A percentile compares a stretch with the other conserved stretches of the same genome.
Evolutionary conservation across 305 asterid genomes (phyloP).

Genomic region (Fraxinus angustifolia): DNA sequence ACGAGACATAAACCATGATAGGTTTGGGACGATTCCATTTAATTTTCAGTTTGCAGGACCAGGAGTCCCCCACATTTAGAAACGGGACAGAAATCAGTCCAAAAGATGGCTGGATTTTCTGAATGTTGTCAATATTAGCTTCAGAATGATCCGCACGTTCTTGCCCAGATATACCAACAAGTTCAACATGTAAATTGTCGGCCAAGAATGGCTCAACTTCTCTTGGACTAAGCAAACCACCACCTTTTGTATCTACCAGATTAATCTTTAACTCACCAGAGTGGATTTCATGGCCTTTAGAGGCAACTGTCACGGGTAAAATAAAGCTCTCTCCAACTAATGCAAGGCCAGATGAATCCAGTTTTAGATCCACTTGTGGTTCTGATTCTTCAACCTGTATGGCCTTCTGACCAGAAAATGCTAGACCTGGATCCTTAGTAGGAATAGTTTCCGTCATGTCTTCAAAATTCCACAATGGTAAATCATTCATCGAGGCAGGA

Average conservation of each 20-base stretch:
- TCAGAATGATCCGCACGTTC: constrained; percentile 38
- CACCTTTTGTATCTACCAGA: constrained; percentile 93
- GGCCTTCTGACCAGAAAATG: constrained; percentile 92
- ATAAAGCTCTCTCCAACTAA: constrained; percentile 84
- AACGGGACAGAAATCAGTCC: constrained; percentile 87
- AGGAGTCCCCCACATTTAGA: constrained; percentile 60
- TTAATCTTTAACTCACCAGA: constrained; percentile 96
- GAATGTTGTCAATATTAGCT: constrained; percentile 51
- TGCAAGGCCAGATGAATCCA: constrained; percentile 81
- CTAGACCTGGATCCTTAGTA: constrained; percentile 81
- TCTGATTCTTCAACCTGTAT: constrained; percentile 99
- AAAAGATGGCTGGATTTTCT: constrained; percentile 90
- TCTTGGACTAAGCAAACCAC: constrained; percentile 95
- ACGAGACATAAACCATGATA: constrained; percentile 85
- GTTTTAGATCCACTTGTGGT: constrained; percentile 84
- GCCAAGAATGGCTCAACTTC: constrained; percentile 72
- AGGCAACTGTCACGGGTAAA: constrained; percentile 77
- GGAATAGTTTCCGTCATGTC: constrained; percentile 80
- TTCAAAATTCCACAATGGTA: constrained; percentile 95
- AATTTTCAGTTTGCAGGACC: constrained; percentile 91
- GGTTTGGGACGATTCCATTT: constrained; percentile 98
- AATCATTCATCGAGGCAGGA: constrained; percentile 88
- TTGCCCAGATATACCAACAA: constrained; percentile 62
- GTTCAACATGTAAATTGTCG: constrained; percentile 90
- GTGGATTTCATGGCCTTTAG: constrained; percentile 79